A percentile compares a stretch with the other conserved stretches of the same genome.
phyloP scores from a whole-genome alignment of 1,139 yeast genomes.

The Kurtzmaniella quercitrusa region DNA sequence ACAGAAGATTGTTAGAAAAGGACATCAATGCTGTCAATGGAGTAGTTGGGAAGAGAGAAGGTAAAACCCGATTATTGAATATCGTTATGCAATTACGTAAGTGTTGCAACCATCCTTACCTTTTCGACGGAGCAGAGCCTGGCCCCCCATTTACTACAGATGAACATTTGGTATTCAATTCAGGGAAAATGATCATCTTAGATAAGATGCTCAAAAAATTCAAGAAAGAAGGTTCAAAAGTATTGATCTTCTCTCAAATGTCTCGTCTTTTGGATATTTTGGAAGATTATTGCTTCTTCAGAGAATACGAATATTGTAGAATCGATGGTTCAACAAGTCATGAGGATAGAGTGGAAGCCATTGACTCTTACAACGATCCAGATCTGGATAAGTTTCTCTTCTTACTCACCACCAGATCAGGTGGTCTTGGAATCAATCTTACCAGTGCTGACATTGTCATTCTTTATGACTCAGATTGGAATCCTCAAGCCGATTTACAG shows the following conservation, averaged over 20 bases:
- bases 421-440: slow-evolving; percentile 81
- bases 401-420: slow-evolving; percentile 75
- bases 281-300: slow-evolving; percentile 71
- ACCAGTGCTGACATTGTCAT: slow-evolving; percentile 75
- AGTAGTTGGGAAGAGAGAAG: slow-evolving; percentile 69
- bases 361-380: slow-evolving; percentile 73
- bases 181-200: slow-evolving; percentile 68
- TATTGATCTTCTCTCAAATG: slow-evolving; percentile 77
- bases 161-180: slow-evolving; percentile 70
- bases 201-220: slow-evolving; percentile 63
- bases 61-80: slow-evolving; percentile 68
- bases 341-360: slow-evolving; percentile 67
- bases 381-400: slow-evolving; percentile 66
- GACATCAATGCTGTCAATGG: slow-evolving; percentile 85
- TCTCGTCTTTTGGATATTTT: slow-evolving; percentile 73
- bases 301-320: slow-evolving; percentile 67
- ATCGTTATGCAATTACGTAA: slow-evolving; percentile 82
- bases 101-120: slow-evolving; percentile 80
- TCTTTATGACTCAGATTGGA: slow-evolving; percentile 78
- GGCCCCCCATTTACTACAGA: slow-evolving; percentile 85
- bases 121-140: slow-evolving; percentile 84
- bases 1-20: slow-evolving; percentile 68
- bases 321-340: slow-evolving; percentile 83
- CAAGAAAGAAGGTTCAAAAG: slow-evolving; percentile 67
- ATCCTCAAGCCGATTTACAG: slow-evolving; percentile 83